Percentiles rank a stretch among this genome's conserved stretches.
Conservation (phyloP, 2,329 filamentous ascomycete species). For the Cercospora sp. region DNA sequence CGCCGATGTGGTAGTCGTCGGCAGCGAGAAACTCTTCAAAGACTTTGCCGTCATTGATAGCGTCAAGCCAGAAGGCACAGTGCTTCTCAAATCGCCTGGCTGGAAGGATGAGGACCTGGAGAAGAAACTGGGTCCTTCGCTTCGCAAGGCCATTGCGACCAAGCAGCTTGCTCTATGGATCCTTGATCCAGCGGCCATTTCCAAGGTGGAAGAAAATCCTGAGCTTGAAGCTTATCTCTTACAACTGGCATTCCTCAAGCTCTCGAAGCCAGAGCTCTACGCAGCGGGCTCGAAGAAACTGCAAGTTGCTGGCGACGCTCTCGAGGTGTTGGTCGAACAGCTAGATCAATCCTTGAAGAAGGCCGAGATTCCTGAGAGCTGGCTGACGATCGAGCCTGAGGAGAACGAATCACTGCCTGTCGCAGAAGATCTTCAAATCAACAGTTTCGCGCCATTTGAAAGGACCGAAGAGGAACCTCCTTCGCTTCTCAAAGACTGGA, state of each 20-base stretch:
- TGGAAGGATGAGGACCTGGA: constrained; percentile 87
- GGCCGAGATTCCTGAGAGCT: constrained; percentile 74
- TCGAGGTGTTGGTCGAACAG: constrained; percentile 60
- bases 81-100: constrained; percentile 65
- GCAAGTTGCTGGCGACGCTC: constrained; percentile 59
- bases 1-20: constrained; percentile 77
- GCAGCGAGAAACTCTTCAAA: constrained; percentile 75
- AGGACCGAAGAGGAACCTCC: constrained; percentile 71
- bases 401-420: constrained; percentile 54
- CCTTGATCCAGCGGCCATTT: constrained; percentile 68
- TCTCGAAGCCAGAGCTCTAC: constrained; percentile 68
- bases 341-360: constrained; percentile 69
- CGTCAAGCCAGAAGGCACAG: constrained; percentile 42
- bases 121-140: constrained; percentile 71
- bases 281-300: constrained; percentile 66
- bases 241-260: constrained; percentile 79
- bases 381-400: constrained; percentile 69
- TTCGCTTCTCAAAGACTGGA: constrained; percentile 71
- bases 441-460: constrained; percentile 79
- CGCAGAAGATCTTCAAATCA: constrained; percentile 67
- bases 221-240: constrained; percentile 65
- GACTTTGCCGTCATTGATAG: constrained; percentile 65
- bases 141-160: constrained; percentile 70
- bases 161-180: constrained; percentile 72
- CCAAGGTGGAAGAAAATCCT: constrained; percentile 66